A percentile compares a stretch with the other conserved stretches of the same genome.
These are phyloP conservation scores for Begonia masoniana DNA, from an alignment of 306 rosid species.

Conservation along the genomic window DNA sequence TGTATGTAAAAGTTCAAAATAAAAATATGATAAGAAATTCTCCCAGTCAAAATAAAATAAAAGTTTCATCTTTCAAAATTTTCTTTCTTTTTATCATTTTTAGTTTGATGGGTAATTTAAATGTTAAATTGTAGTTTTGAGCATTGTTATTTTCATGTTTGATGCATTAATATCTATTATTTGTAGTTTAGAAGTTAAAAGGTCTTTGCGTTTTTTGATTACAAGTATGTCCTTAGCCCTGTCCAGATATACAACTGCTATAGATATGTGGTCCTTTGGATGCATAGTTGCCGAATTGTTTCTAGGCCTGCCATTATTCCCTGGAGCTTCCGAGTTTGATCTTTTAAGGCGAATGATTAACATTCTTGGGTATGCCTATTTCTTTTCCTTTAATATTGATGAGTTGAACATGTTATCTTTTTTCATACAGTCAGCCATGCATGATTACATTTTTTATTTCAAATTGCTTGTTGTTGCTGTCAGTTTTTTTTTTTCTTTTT, in stretches of 20 bases:
- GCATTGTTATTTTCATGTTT: not conserved
- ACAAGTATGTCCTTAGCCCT: slow-evolving; percentile 29
- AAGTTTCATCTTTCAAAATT: not conserved
- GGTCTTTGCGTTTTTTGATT: slow-evolving; percentile 4
- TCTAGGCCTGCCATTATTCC: slow-evolving; percentile 91
- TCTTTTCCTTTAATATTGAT: not conserved
- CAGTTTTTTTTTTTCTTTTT: no score
- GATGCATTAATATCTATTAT: slow-evolving; percentile 1
- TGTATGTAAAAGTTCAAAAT: no score
- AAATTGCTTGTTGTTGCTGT: no score
- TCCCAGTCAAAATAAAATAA: no score
- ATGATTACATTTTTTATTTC: no score
- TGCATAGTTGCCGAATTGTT: slow-evolving; percentile 98
- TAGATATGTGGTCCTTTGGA: slow-evolving; percentile 99
- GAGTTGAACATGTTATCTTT: not conserved
- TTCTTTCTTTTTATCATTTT: slow-evolving; percentile 1
- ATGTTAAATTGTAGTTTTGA: no score
- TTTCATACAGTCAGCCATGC: no score
- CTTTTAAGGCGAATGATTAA: slow-evolving; percentile 83
- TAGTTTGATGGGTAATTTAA: not conserved
- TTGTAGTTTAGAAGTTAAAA: not conserved
- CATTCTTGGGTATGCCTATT: slow-evolving; percentile 75
- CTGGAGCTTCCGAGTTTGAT: slow-evolving; percentile 98
- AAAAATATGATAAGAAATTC: no score
- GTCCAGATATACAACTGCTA: slow-evolving; percentile 80